Percentiles rank a stretch among this genome's conserved stretches.
Evolutionary conservation across 768 basidiomycete genomes (phyloP).

Genomic region (Pisolithus marmoratus): DNA sequence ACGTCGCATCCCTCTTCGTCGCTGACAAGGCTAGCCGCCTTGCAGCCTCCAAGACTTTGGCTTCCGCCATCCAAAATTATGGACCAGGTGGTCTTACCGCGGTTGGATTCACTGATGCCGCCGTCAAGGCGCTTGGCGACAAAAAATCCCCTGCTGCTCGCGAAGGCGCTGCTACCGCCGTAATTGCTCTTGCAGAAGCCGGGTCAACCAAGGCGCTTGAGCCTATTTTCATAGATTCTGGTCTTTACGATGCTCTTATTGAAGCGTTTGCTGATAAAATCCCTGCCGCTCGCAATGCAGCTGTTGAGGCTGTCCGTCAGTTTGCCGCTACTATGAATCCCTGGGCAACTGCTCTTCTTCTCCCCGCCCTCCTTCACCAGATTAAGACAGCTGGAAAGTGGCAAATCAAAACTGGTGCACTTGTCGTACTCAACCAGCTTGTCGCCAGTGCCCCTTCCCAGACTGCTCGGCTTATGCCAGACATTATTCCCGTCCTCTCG

Average conservation of each 20-base stretch:
- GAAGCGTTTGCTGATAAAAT: slow-evolving; percentile 95
- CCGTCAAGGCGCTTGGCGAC: slow-evolving; percentile 83
- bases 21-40: slow-evolving; percentile 81
- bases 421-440: slow-evolving; percentile 80
- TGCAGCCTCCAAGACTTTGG: slow-evolving; percentile 63
- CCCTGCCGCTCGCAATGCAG: slow-evolving; percentile 78
- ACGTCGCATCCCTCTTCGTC: slow-evolving; percentile 72
- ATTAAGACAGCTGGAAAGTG: slow-evolving; percentile 96
- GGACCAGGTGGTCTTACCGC: slow-evolving; percentile 73
- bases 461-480: slow-evolving; percentile 85
- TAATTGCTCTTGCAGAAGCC: slow-evolving; percentile 58
- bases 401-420: slow-evolving; percentile 90
- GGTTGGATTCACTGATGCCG: slow-evolving; percentile 64
- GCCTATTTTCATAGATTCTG: slow-evolving; percentile 81
- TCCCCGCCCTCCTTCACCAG: slow-evolving; percentile 85
- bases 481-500: slow-evolving; percentile 89
- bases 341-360: slow-evolving; percentile 78
- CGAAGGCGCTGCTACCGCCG: slow-evolving; percentile 77
- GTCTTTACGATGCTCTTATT: slow-evolving; percentile 80
- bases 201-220: slow-evolving; percentile 81
- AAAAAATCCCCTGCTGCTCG: slow-evolving; percentile 93
- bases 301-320: slow-evolving; percentile 75
- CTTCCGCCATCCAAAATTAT: slow-evolving; percentile 73
- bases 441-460: slow-evolving; percentile 77
- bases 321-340: slow-evolving; percentile 79